Percentiles rank a stretch among this genome's conserved stretches.
These are phyloP conservation scores for Coemansia sp. DNA, from an alignment of 192 early-diverging fungal genomes.

Conservation along the genomic window DNA sequence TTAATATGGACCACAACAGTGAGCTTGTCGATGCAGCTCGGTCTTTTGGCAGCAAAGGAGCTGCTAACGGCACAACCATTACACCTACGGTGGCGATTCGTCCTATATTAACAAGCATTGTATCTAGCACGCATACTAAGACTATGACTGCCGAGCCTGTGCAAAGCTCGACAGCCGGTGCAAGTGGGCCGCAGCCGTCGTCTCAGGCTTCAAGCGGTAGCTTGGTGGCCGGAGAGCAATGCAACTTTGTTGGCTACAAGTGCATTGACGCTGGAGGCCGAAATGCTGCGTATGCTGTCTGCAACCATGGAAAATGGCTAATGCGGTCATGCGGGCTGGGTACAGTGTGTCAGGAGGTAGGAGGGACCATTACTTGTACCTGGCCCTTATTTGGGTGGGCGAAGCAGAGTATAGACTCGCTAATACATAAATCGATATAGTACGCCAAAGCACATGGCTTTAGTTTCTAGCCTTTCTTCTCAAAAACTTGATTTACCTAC, in stretches of 20 bases:
- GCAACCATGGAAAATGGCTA: slow-evolving; percentile 18
- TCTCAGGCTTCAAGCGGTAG: neutral
- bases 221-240: slow-evolving; percentile 13
- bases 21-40: slow-evolving; percentile 57
- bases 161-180: neutral
- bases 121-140: neutral
- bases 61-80: neutral
- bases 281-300: slow-evolving; percentile 29
- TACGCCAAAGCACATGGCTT: neutral
- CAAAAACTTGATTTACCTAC: neutral
- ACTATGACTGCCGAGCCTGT: neutral
- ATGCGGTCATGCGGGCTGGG: slow-evolving; percentile 21
- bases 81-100: neutral
- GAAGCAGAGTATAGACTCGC: slow-evolving; percentile 4
- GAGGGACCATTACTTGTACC: slow-evolving; percentile 16
- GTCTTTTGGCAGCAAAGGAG: slow-evolving; percentile 14
- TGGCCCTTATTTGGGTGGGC: slow-evolving; percentile 15
- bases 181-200: neutral
- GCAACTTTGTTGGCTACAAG: slow-evolving; percentile 16
- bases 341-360: slow-evolving; percentile 21
- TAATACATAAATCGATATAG: neutral
- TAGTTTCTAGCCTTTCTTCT: neutral
- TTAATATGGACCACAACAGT: slow-evolving; percentile 54
- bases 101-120: neutral
- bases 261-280: slow-evolving; percentile 31